These are phyloP conservation scores for Paracamarosporium sp. DNA, from an alignment of 2,329 filamentous ascomycete species.

Conservation along the genomic window DNA sequence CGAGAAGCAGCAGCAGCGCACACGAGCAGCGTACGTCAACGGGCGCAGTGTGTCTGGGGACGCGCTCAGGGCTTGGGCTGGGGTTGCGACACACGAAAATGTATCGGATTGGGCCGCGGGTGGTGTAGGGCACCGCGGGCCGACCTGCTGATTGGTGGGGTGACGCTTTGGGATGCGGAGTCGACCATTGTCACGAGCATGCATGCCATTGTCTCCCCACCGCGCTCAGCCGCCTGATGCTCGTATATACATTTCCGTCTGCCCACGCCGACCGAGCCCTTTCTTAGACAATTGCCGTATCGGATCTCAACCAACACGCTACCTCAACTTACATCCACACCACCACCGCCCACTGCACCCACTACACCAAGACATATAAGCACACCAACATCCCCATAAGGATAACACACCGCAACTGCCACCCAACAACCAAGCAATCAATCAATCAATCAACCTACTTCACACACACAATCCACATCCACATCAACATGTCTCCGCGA, in stretches of 20 bases:
- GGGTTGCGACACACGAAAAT: slow-evolving; percentile 33
- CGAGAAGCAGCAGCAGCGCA: slow-evolving; percentile 31
- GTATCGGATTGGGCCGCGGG: slow-evolving; percentile 28
- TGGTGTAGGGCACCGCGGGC: slow-evolving; percentile 17
- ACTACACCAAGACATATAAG: slow-evolving; percentile 2
- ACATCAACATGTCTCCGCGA: slow-evolving; percentile 38
- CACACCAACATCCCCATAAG: too few relatives aligned
- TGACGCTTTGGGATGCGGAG: slow-evolving; percentile 32
- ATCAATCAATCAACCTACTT: slow-evolving; percentile 1
- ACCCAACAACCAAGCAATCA: not conserved
- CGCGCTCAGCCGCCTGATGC: not conserved
- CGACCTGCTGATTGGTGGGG: slow-evolving; percentile 41
- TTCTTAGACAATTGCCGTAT: not conserved
- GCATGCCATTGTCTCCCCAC: slow-evolving; percentile 9
- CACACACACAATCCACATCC: not conserved
- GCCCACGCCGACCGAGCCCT: not conserved
- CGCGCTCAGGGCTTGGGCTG: slow-evolving; percentile 17
- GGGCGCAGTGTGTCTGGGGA: slow-evolving; percentile 8
- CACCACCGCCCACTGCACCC: not conserved
- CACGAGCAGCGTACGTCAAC: slow-evolving; percentile 31
- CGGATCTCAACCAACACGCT: slow-evolving; percentile 6
- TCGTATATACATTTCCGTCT: slow-evolving; percentile 5
- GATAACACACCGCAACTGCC: not conserved
- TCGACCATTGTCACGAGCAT: slow-evolving; percentile 14
- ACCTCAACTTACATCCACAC: not conserved